These are phyloP conservation scores for Gentiana macrophylla DNA, from an alignment of 257 asterid species.

Conservation along the genomic window DNA sequence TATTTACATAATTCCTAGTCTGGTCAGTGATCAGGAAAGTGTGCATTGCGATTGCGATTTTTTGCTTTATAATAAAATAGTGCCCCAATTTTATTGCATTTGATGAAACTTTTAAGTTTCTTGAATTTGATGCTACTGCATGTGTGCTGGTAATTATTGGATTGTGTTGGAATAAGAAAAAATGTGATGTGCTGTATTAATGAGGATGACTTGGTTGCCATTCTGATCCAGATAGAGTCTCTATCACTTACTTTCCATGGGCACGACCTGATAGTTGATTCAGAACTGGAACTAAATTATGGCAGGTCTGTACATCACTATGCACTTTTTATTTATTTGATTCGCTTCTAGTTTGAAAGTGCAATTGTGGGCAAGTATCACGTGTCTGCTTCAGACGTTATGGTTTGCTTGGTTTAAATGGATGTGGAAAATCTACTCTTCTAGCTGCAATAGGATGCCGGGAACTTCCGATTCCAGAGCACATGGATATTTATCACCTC, in stretches of 20 bases:
- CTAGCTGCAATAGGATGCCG: conserved; percentile 82
- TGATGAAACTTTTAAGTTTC: too few species aligned
- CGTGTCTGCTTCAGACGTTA: conserved; percentile 53
- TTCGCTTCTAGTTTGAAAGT: neutral
- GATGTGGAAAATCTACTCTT: conserved; percentile 97
- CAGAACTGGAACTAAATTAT: conserved; percentile 87
- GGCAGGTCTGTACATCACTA: conserved; percentile 51
- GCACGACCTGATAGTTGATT: conserved; percentile 89
- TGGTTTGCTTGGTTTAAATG: conserved; percentile 95
- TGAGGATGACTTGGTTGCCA: neutral
- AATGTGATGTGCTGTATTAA: too few species aligned
- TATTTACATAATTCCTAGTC: too few species aligned
- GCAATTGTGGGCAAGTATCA: conserved; percentile 1
- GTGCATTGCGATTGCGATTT: too few species aligned
- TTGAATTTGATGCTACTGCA: too few species aligned
- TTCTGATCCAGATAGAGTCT: conserved; percentile 69
- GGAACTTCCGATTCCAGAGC: conserved; percentile 95
- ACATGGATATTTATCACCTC: conserved; percentile 95
- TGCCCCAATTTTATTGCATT: too few species aligned
- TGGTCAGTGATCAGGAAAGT: too few species aligned
- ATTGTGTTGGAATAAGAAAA: too few species aligned
- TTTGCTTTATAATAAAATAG: too few species aligned
- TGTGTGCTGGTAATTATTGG: too few species aligned
- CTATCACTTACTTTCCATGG: conserved; percentile 96
- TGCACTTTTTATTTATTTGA: neutral